phyloP scores from a whole-genome alignment of 2,329 filamentous ascomycete genomes.

The Polychaeton citri region DNA sequence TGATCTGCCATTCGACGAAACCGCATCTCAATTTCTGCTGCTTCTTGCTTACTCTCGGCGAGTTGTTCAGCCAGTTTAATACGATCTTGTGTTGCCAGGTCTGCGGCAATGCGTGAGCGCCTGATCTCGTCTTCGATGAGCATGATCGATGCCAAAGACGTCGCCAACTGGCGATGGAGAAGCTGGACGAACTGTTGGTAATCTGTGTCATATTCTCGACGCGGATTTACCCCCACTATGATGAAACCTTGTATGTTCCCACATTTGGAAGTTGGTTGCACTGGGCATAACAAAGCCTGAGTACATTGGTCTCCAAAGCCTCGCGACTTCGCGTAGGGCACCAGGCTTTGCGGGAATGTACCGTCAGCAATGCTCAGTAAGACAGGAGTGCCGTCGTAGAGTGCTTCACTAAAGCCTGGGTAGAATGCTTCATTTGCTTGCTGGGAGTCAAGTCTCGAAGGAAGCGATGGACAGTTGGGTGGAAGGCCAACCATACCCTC shows the following conservation, averaged over 20 bases:
- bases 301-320: constrained; percentile 21
- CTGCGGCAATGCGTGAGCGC: neutral
- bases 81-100: constrained; percentile 13
- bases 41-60: constrained; percentile 10
- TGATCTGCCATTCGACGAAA: constrained; percentile 26
- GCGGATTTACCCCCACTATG: constrained; percentile 23
- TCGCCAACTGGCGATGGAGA: constrained; percentile 13
- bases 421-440: neutral
- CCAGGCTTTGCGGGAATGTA: constrained; percentile 6
- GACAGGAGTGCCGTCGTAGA: neutral
- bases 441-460: neutral
- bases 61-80: constrained; percentile 10
- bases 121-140: constrained; percentile 9
- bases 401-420: neutral
- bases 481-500: constrained; percentile 1
- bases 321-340: constrained; percentile 15
- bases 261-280: constrained; percentile 9
- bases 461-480: neutral
- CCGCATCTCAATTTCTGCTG: constrained; percentile 15
- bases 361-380: constrained; percentile 9
- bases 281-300: constrained; percentile 20
- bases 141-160: constrained; percentile 17
- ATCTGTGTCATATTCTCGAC: constrained; percentile 18
- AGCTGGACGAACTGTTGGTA: constrained; percentile 22
- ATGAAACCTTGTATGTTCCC: constrained; percentile 9